Evolutionary conservation across 2,329 filamentous ascomycete species (phyloP).

Genomic region (Microdochium nivale): DNA sequence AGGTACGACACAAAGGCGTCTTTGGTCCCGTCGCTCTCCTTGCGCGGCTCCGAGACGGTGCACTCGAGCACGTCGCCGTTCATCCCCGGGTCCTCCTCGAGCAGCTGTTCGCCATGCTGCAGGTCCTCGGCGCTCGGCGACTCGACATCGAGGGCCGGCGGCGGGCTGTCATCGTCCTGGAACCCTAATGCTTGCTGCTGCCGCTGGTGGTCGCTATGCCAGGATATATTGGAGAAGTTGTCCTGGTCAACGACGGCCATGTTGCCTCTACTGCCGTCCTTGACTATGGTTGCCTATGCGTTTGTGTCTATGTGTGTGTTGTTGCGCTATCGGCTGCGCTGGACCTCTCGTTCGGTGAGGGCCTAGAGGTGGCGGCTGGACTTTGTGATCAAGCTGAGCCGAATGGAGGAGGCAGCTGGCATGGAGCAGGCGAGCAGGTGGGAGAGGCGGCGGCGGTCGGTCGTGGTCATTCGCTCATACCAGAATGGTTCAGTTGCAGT

Average conservation of each 20-base stretch:
- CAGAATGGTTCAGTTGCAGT: too few species aligned
- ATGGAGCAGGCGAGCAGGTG: too few species aligned
- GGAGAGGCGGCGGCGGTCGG: too few species aligned
- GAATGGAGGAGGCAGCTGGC: too few species aligned
- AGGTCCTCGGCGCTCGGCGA: slow-evolving; percentile 17
- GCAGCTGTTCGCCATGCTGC: slow-evolving; percentile 37
- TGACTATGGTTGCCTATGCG: neutral
- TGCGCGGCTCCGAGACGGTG: slow-evolving; percentile 72
- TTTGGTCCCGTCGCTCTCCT: slow-evolving; percentile 94
- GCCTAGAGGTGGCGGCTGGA: too few species aligned
- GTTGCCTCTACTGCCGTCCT: neutral
- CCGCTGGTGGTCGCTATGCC: slow-evolving; percentile 60
- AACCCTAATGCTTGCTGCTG: slow-evolving; percentile 28
- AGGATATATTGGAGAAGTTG: slow-evolving; percentile 75
- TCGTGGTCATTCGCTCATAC: too few species aligned
- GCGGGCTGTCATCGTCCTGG: slow-evolving; percentile 10
- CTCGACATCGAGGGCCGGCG: slow-evolving; percentile 17
- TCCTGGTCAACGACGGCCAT: slow-evolving; percentile 49
- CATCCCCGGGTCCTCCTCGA: slow-evolving; percentile 43
- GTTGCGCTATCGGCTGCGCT: too few species aligned
- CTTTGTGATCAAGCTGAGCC: too few species aligned
- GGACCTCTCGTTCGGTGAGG: too few species aligned
- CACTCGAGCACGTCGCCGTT: slow-evolving; percentile 75
- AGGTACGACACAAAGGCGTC: slow-evolving; percentile 95
- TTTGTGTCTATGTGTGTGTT: too few species aligned